These are phyloP conservation scores for Limnomonas spitsbergensis DNA, from an alignment of 139 green algal genomes.

Conservation along the genomic window DNA sequence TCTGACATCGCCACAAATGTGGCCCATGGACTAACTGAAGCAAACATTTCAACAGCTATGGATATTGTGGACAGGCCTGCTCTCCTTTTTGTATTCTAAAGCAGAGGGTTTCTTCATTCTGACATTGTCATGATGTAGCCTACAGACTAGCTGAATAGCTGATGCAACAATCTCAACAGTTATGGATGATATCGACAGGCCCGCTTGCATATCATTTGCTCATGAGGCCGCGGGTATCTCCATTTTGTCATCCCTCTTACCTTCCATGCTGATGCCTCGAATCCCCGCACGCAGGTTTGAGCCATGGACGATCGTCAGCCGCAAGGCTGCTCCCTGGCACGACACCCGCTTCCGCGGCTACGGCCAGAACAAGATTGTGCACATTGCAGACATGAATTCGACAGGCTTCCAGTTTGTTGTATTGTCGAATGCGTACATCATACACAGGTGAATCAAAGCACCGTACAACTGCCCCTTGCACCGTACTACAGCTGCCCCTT, in stretches of 20 bases:
- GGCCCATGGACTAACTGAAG: too few relatives aligned
- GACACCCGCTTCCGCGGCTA: conserved; percentile 35
- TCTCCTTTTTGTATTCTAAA: too few relatives aligned
- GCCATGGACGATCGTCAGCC: conserved; percentile 34
- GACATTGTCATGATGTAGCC: neutral
- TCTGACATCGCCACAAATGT: too few relatives aligned
- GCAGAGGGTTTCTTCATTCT: too few relatives aligned
- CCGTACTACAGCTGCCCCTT: neutral
- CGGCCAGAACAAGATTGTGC: conserved; percentile 45
- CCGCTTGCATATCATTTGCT: too few relatives aligned
- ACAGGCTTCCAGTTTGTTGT: conserved; percentile 14
- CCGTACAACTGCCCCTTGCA: neutral
- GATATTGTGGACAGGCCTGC: too few relatives aligned
- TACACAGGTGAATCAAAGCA: conserved; percentile 9
- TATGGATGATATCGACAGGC: too few relatives aligned
- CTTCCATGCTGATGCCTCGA: too few relatives aligned
- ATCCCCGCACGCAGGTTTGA: conserved; percentile 17
- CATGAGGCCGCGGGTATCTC: too few relatives aligned
- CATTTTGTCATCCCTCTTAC: too few relatives aligned
- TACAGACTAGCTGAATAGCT: neutral
- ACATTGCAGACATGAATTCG: conserved; percentile 26
- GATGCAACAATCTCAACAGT: too few relatives aligned
- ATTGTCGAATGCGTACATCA: conserved; percentile 12
- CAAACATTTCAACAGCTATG: too few relatives aligned
- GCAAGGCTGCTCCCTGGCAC: conserved; percentile 22